These are phyloP conservation scores for Rhododendron vialii DNA, from an alignment of 148 eudicot genomes.

Conservation along the genomic window DNA sequence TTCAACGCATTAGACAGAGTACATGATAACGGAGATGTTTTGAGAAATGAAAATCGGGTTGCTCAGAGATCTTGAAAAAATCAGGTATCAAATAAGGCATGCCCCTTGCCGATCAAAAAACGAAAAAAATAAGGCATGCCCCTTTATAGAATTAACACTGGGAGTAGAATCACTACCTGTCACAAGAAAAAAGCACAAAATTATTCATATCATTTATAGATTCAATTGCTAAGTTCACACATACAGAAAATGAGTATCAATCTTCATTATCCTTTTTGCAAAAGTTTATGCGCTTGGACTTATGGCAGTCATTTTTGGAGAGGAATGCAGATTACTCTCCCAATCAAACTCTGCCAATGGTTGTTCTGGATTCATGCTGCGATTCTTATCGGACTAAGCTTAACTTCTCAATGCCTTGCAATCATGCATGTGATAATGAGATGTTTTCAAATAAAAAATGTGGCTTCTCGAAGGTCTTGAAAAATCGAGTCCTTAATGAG, in stretches of 20 bases:
- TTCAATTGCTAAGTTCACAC: neutral
- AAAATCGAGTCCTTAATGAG: neutral
- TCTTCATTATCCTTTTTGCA: neutral
- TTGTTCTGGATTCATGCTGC: constrained; percentile 8
- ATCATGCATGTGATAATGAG: neutral
- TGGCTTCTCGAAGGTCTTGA: neutral
- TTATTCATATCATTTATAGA: neutral
- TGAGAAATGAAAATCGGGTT: neutral
- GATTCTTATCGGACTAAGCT: neutral
- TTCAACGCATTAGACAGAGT: neutral
- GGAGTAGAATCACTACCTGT: neutral
- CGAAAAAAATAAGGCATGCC: neutral
- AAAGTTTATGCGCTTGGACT: neutral
- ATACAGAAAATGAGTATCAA: neutral
- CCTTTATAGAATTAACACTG: neutral
- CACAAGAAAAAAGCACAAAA: neutral
- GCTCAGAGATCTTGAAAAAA: neutral
- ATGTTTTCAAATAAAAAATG: neutral
- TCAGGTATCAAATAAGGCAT: neutral
- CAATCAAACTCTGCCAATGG: neutral
- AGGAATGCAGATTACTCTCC: neutral
- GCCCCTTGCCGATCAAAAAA: neutral
- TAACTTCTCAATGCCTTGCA: neutral
- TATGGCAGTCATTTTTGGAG: constrained; percentile 10
- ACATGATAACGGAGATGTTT: neutral